These are phyloP conservation scores for Colletotrichum musae DNA, from an alignment of 2,329 filamentous ascomycete species.

Conservation along the genomic window DNA sequence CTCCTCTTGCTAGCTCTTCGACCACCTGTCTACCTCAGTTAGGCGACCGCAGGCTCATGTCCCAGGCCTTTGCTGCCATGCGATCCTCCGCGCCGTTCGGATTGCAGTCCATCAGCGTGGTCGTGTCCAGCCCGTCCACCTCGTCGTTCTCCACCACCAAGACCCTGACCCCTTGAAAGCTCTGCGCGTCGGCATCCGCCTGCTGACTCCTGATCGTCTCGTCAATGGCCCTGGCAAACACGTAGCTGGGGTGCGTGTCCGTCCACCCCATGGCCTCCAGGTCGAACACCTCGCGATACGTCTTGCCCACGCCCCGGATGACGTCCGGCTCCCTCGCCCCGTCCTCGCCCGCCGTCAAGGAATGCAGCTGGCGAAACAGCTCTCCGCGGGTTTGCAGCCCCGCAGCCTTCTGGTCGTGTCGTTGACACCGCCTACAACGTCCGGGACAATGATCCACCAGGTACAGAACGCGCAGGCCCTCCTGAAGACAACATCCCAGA, in stretches of 20 bases:
- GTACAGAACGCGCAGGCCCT: slow-evolving; percentile 49
- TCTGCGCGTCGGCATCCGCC: slow-evolving; percentile 32
- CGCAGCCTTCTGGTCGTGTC: slow-evolving; percentile 25
- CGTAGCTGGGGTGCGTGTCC: slow-evolving; percentile 47
- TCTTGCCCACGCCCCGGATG: slow-evolving; percentile 48
- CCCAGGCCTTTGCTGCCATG: background rate
- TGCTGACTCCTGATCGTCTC: slow-evolving; percentile 51
- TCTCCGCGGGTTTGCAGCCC: slow-evolving; percentile 42
- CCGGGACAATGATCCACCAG: slow-evolving; percentile 49
- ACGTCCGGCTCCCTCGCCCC: slow-evolving; percentile 46
- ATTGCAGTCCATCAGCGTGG: slow-evolving; percentile 33
- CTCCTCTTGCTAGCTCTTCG: background rate
- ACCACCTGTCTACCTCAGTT: background rate
- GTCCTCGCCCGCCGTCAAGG: slow-evolving; percentile 38
- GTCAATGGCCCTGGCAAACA: slow-evolving; percentile 49
- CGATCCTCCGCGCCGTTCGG: background rate
- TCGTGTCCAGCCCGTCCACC: slow-evolving; percentile 26
- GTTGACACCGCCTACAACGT: slow-evolving; percentile 44
- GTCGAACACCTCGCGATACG: slow-evolving; percentile 52
- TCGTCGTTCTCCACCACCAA: slow-evolving; percentile 47
- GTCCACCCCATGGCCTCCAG: slow-evolving; percentile 51
- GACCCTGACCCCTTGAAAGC: slow-evolving; percentile 47
- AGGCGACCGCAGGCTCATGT: slow-evolving; percentile 18
- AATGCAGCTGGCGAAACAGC: slow-evolving; percentile 45
- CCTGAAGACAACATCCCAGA: slow-evolving; percentile 49